Percentiles rank a stretch among this genome's conserved stretches.
These are phyloP conservation scores for Dacryopinax primogenitus DNA, from an alignment of 768 basidiomycete species.

Conservation along the genomic window DNA sequence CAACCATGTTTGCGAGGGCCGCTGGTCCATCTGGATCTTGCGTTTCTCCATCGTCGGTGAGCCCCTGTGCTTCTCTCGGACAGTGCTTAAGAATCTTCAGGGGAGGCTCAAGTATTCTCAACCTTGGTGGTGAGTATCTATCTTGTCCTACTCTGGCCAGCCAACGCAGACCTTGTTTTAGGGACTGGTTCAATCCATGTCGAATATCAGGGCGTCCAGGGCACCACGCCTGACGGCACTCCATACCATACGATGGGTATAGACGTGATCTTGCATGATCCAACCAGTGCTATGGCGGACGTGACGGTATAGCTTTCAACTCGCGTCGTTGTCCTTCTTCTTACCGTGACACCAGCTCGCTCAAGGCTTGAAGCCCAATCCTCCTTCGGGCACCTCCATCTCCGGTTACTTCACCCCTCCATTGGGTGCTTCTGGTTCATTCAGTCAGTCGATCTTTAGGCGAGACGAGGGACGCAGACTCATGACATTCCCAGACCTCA, in stretches of 20 bases:
- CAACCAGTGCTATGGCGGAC: background rate
- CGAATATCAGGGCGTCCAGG: constrained; percentile 1
- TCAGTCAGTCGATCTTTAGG: background rate
- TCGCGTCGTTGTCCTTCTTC: background rate
- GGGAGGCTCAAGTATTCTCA: background rate
- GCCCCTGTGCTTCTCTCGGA: background rate
- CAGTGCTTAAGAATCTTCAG: background rate
- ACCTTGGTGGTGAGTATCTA: background rate
- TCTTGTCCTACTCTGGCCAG: background rate
- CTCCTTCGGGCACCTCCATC: background rate
- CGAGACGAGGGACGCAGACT: background rate
- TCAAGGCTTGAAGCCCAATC: background rate
- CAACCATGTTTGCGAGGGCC: background rate
- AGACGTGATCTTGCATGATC: background rate
- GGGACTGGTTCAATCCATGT: background rate
- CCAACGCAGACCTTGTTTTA: background rate
- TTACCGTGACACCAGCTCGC: background rate
- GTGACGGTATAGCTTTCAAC: background rate
- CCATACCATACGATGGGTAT: background rate
- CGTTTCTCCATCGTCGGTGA: background rate
- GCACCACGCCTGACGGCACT: background rate
- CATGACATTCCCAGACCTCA: background rate
- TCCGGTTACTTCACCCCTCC: constrained; percentile 1
- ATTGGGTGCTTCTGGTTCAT: background rate
- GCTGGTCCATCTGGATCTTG: background rate